Evolutionary conservation across 2,329 filamentous ascomycete species (phyloP), one percentile per base, ranked within the genome.

Genomic region (Microdochium trichocladiopsis): DNA sequence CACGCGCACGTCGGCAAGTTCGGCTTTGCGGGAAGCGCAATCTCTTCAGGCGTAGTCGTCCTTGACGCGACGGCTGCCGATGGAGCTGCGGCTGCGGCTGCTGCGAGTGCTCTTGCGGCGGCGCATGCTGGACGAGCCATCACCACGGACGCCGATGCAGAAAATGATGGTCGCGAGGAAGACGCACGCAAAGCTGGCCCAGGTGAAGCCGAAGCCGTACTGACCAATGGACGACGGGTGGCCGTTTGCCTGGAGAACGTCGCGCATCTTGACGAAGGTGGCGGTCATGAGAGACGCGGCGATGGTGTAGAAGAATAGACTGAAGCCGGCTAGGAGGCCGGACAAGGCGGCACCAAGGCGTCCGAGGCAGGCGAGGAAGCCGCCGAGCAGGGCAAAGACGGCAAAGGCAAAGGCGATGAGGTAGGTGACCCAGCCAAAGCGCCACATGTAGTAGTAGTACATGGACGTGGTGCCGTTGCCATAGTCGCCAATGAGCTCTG

Each of bases 391-490:
- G 56, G 86, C 82, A 24, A 83, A 52, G 48, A 81, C 77, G 56
- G 82, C 81, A 68, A 95, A 94, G 76, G 96, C 84, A 36, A 96
- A 80, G 18, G 84, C 83, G 58, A 97, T 86, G 52, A 97, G 75
- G 73, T 88, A 88, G 70, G 96, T 94, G 36, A 92, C 90, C 81
- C 93, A 97, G 69, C 90, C 87, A 74, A 96, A 96, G 41, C 93
- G 83, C 73, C 90, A 95, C 65, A 94, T 78, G 71, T 91, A 90
- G 73, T 80, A 97, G 76, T 85, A 95, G 57, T 72, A 71, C 22
- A 57, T 66, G 56, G 76, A 78, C 5, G 83, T 86, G 3, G 80
- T 84, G 53, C 70, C 57, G 54, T 72, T 71, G 54, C 73, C 81
- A 59, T 83, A 76, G 10, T 73, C 71, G 36, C 86, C 79, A 36